Evolutionary conservation across 2,329 filamentous ascomycete genomes (phyloP), one percentile per base, ranked within the genome.

Genomic region (Sporothrix inflata): DNA sequence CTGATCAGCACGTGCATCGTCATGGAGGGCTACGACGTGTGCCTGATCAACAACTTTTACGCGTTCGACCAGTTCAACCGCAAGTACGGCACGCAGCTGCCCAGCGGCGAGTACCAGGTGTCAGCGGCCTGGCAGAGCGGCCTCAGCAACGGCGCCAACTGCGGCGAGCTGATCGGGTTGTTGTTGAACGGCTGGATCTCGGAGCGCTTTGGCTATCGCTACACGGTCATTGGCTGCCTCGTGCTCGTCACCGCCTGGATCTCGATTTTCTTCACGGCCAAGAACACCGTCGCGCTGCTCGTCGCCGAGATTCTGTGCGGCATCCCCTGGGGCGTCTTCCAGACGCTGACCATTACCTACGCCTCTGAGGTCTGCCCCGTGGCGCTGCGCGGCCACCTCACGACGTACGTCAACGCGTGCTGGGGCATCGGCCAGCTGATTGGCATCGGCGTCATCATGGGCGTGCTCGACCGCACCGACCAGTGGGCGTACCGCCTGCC

Each of bases 11-110:
- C 93, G 0, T 94, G 92, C 79, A 96, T 97, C 78, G 89, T 89
- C 77, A 97, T 97, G 94, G 94, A 97, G 81, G 94, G 93, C 45
- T 97, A 94, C 83, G 93, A 97, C 79, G 85, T 96, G 73, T 90
- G 89, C 77, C 84, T 97, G 70, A 89, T 96, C 77, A 93, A 91
- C 83, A 94, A 94, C 81, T 94, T 96, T 78, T 94, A 76, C 68
- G 76, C 75, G 51, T 80, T 81, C 72, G 76, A 77, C 4, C 85
- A 87, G 76, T 90, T 89, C 80, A 87, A 87, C 76, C 79, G 79
- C 75, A 89, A 89, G 78, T 89, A 88, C 76, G 88, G 88, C 72
- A 82, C 84, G 61, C 82, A 81, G 71, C 79, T 83, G 24, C 74
- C 79, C 61, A 85, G 84, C n/a, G 73, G 77, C 71, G 80, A 78